phyloP scores from a whole-genome alignment of 2,329 filamentous ascomycete genomes.

The Hypoxylon sp. region DNA sequence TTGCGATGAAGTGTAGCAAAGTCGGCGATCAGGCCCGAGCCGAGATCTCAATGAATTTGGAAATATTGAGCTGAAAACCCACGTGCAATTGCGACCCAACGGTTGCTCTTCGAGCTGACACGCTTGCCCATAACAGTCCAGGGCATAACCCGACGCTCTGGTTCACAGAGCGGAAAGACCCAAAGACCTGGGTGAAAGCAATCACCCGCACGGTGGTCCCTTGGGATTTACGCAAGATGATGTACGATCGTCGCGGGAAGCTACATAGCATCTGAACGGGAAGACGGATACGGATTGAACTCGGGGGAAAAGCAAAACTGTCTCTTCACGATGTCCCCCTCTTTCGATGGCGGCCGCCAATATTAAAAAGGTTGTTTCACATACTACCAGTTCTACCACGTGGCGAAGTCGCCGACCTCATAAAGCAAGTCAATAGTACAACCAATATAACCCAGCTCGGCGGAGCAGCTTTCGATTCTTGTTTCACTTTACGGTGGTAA shows the following conservation, averaged over 20 bases:
- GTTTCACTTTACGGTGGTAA: conserved; percentile 32
- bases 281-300: conserved; percentile 27
- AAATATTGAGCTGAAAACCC: conserved; percentile 32
- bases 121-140: conserved; percentile 9
- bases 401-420: conserved; percentile 41
- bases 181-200: conserved; percentile 26
- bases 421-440: conserved; percentile 35
- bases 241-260: conserved; percentile 35
- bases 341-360: conserved; percentile 3
- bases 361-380: conserved; percentile 40
- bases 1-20: conserved; percentile 3
- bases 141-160: conserved; percentile 23
- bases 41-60: conserved; percentile 10
- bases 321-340: conserved; percentile 14
- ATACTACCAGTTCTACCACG: conserved; percentile 30
- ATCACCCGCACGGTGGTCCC: conserved; percentile 26
- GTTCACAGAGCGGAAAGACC: conserved; percentile 23
- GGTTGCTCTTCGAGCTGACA: conserved; percentile 13
- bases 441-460: conserved; percentile 37
- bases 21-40: conserved; percentile 31
- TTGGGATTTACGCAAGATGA: conserved; percentile 30
- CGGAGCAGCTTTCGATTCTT: conserved; percentile 17
- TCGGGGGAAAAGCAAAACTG: conserved; percentile 33
- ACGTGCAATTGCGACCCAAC: conserved; percentile 25
- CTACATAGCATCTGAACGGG: conserved; percentile 22